phyloP scores from a whole-genome alignment of 2,329 filamentous ascomycete species.

The Didymosphaeria variabile region DNA sequence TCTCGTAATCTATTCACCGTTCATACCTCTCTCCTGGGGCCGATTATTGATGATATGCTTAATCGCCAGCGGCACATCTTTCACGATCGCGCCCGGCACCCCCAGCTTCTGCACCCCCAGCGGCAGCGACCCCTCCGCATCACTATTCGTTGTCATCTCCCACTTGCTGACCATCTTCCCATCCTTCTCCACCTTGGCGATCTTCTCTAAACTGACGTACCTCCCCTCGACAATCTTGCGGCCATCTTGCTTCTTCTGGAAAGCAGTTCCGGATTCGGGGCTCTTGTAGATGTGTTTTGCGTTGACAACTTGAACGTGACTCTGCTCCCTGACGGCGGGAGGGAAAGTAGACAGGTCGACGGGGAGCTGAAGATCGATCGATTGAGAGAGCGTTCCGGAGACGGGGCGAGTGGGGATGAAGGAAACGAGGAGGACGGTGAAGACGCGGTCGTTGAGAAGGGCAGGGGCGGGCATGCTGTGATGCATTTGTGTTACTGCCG shows the following conservation, averaged over 20 bases:
- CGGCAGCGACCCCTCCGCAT: constrained; percentile 74
- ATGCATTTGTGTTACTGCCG: constrained; percentile 68
- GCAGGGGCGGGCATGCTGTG: constrained; percentile 64
- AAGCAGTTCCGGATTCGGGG: constrained; percentile 15
- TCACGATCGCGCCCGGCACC: constrained; percentile 55
- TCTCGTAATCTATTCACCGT: background rate
- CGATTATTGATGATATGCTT: constrained; percentile 24
- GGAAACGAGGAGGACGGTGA: constrained; percentile 71
- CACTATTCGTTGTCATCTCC: constrained; percentile 79
- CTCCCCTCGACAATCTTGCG: constrained; percentile 64
- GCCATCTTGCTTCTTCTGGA: constrained; percentile 48
- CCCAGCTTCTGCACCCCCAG: constrained; percentile 71
- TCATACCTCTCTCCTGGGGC: background rate
- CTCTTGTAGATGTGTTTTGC: constrained; percentile 16
- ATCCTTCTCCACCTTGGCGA: constrained; percentile 38
- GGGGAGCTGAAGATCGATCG: constrained; percentile 55
- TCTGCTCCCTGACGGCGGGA: constrained; percentile 19
- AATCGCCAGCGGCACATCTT: constrained; percentile 32
- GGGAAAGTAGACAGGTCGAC: constrained; percentile 61
- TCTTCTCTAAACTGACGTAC: constrained; percentile 73
- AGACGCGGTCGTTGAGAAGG: constrained; percentile 70
- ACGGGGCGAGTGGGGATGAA: constrained; percentile 21
- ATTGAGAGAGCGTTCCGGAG: constrained; percentile 56
- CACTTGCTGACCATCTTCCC: constrained; percentile 58
- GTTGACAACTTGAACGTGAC: constrained; percentile 23